Evolutionary conservation across 805 yeast species (phyloP).

Genomic region (Kluyveromyces siamensis): DNA sequence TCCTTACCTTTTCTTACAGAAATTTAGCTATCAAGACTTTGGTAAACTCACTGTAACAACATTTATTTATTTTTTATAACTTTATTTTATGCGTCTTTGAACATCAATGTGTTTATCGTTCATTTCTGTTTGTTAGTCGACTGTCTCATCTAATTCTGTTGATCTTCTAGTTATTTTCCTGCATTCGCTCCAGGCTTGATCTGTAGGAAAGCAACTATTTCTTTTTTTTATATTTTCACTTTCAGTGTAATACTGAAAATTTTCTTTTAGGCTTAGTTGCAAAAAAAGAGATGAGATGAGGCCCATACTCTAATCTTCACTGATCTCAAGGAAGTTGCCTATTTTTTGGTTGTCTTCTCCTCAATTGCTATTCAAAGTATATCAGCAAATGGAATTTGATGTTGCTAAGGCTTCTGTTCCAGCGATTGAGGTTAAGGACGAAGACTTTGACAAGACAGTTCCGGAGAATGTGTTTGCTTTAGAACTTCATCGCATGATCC

Average conservation of each 20-base stretch:
- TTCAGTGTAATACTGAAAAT: not conserved
- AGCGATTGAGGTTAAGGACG: not conserved
- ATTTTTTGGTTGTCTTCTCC: not conserved
- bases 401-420: not conserved
- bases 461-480: conserved; percentile 1
- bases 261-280: not conserved
- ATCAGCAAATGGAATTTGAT: conserved; percentile 1
- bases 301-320: not conserved
- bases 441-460: not conserved
- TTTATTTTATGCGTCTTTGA: not conserved
- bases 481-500: conserved; percentile 2
- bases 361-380: not conserved
- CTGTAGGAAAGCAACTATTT: not conserved
- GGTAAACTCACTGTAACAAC: not conserved
- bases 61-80: too few relatives aligned
- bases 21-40: too few relatives aligned
- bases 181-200: not conserved
- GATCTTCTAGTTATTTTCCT: not conserved
- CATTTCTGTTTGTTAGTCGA: not conserved
- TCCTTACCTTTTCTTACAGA: not conserved
- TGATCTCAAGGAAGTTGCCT: not conserved
- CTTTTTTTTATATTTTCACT: not conserved
- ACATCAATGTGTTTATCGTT: not conserved
- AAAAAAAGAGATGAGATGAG: not conserved
- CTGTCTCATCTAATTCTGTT: not conserved